Base-by-base conservation (phyloP, 192 early-diverging fungal species). In the Backusella tarrabulga region DNA sequence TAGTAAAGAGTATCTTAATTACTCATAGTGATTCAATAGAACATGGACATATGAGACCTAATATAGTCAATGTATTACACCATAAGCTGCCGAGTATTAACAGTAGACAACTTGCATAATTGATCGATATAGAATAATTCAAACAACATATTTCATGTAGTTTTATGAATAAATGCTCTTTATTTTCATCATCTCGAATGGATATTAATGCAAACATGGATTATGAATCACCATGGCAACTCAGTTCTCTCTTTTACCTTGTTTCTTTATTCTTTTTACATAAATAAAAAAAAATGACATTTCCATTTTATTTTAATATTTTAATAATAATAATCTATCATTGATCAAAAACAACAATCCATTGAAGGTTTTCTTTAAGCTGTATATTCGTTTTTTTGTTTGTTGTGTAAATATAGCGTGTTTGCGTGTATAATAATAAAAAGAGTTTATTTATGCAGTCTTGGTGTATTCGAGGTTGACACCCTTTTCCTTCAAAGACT, bases 401-500 rank as follows among this genome's bases (percentile, higher is more conserved):
- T 54, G 54, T 26, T 63, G 56, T 63, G 56, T 21, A 63, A n/a
- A 63, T 63, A 63, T 63, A 63, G 46, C 46, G 46, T 50, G 19
- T 50, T 15, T 50, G 46, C 26, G 7, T 60, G 21, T 60, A 29
- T 26, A 60, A 26, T 12, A 60, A 26, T 23, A 56, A 56, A 56
- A 21, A 21, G 3, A 68, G 19, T 38, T 72, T 50, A 46, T 50
- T 80, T 81, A 83, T 68, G 79, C 81, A 72, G 83, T 79, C 79
- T 85, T 86, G 76, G 87, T 89, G 84, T 93, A 93, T 52, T 91
- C 89, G 54, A 90, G 80, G 34, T 76, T 36, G 76, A 90, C 85
- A 42, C 92, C 92, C 68, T 90, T 85, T 75, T 90, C 92, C 77
- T 85, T 84, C 86, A 95, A 84, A 77, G 89, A 90, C 73, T 89